Percentiles rank a stretch among this genome's conserved stretches.
Evolutionary conservation across 768 basidiomycete genomes (phyloP).

Genomic region (Serendipita sp.): DNA sequence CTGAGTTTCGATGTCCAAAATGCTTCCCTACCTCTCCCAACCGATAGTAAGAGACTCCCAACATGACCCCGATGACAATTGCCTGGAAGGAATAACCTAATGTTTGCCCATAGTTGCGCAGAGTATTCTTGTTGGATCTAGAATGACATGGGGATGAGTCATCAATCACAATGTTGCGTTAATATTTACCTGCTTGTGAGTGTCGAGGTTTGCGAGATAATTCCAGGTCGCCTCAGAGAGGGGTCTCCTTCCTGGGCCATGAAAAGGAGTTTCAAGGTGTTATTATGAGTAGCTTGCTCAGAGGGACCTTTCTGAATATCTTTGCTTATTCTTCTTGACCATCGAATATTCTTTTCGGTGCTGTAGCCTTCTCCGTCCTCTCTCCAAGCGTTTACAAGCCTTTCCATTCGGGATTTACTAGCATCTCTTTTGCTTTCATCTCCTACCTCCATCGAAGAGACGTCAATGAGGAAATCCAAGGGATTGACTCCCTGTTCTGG

Average conservation of each 20-base stretch:
- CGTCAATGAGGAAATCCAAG: slow-evolving; percentile 29
- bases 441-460: slow-evolving; percentile 26
- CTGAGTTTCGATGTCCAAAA: slow-evolving; percentile 13
- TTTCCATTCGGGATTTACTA: slow-evolving; percentile 20
- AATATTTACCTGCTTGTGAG: slow-evolving; percentile 10
- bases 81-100: slow-evolving; percentile 12
- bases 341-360: background rate
- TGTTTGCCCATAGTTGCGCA: slow-evolving; percentile 12
- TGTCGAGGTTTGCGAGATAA: slow-evolving; percentile 5
- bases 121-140: slow-evolving; percentile 10
- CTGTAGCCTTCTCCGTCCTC: background rate
- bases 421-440: slow-evolving; percentile 23
- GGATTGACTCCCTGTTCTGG: slow-evolving; percentile 26
- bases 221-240: slow-evolving; percentile 6
- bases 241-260: background rate
- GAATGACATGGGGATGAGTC: too few species aligned
- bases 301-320: background rate
- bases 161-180: background rate
- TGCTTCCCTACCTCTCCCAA: slow-evolving; percentile 19
- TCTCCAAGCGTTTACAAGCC: slow-evolving; percentile 24
- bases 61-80: slow-evolving; percentile 17
- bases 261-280: background rate
- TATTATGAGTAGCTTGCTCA: too few species aligned
- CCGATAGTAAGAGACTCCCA: slow-evolving; percentile 26
- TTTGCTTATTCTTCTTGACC: background rate